These are phyloP conservation scores for Coffea canephora DNA, from an alignment of 257 asterid genomes.

Conservation along the genomic window DNA sequence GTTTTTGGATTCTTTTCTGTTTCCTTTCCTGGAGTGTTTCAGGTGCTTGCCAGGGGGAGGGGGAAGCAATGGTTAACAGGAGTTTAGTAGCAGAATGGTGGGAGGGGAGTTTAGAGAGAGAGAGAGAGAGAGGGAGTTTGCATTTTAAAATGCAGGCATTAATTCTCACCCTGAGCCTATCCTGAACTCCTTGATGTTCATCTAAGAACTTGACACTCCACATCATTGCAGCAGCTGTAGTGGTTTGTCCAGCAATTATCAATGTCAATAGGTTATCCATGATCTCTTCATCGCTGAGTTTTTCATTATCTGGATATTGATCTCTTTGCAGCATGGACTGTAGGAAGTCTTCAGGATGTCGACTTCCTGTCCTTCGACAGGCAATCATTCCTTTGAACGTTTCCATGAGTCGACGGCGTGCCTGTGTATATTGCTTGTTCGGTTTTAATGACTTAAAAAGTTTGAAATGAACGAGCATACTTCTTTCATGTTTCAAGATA, in stretches of 20 bases:
- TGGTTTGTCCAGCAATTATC: constrained; percentile 53
- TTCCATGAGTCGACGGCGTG: constrained; percentile 46
- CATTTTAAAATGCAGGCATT: not conserved
- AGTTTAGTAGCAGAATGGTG: not conserved
- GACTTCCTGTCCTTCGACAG: constrained; percentile 35
- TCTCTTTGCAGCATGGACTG: constrained; percentile 51
- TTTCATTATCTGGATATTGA: constrained; percentile 35
- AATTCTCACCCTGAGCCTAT: constrained; percentile 41
- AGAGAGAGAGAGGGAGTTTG: not conserved
- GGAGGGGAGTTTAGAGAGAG: not conserved
- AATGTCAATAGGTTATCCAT: constrained; percentile 55
- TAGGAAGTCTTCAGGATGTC: constrained; percentile 44
- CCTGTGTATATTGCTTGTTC: constrained; percentile 29
- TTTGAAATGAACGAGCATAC: not conserved
- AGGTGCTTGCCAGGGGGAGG: too few relatives aligned
- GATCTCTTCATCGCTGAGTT: constrained; percentile 58
- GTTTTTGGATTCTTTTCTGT: not conserved
- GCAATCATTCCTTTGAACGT: constrained; percentile 39
- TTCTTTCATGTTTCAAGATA: not conserved
- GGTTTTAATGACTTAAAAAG: not conserved
- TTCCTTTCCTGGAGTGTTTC: not conserved
- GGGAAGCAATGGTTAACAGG: not conserved
- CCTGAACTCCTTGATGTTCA: constrained; percentile 40
- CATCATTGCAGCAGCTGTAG: constrained; percentile 70
- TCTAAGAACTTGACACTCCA: constrained; percentile 60